Conservation (phyloP, 2,329 filamentous ascomycete genomes). For the Aspergillus phoenicis region DNA sequence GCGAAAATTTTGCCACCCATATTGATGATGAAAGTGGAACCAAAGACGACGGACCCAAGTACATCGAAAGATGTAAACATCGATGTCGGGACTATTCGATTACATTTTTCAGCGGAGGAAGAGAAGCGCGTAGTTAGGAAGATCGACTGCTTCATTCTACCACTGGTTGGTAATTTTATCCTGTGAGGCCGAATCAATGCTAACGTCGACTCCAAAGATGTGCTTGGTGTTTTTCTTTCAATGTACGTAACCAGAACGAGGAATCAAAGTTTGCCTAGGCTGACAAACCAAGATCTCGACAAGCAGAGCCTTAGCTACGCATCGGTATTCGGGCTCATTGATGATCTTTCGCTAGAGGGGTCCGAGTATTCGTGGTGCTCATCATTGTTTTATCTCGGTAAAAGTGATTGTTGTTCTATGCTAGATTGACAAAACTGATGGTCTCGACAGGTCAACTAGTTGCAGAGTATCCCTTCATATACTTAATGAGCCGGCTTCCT, state of each 20-base stretch:
- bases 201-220: slow-evolving; percentile 28
- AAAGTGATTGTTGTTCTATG: background rate
- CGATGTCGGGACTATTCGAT: too few relatives aligned
- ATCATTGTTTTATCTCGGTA: slow-evolving; percentile 36
- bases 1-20: too few relatives aligned
- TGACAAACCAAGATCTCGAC: slow-evolving; percentile 44
- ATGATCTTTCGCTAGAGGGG: slow-evolving; percentile 49
- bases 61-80: too few relatives aligned
- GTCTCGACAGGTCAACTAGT: slow-evolving; percentile 41
- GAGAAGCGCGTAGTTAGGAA: slow-evolving; percentile 24
- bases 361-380: slow-evolving; percentile 53
- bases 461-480: slow-evolving; percentile 53
- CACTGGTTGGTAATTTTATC: slow-evolving; percentile 18
- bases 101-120: slow-evolving; percentile 25
- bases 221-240: slow-evolving; percentile 47
- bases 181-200: background rate
- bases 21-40: too few relatives aligned
- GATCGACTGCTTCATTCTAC: slow-evolving; percentile 28
- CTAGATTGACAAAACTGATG: background rate
- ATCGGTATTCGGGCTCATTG: slow-evolving; percentile 46
- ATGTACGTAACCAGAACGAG: slow-evolving; percentile 20
- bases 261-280: background rate
- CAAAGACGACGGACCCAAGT: too few relatives aligned
- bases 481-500: slow-evolving; percentile 53
- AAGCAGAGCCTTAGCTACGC: slow-evolving; percentile 52